Base-by-base conservation (phyloP, 1,139 yeast species). In the Hyphopichia pseudoburtonii region DNA sequence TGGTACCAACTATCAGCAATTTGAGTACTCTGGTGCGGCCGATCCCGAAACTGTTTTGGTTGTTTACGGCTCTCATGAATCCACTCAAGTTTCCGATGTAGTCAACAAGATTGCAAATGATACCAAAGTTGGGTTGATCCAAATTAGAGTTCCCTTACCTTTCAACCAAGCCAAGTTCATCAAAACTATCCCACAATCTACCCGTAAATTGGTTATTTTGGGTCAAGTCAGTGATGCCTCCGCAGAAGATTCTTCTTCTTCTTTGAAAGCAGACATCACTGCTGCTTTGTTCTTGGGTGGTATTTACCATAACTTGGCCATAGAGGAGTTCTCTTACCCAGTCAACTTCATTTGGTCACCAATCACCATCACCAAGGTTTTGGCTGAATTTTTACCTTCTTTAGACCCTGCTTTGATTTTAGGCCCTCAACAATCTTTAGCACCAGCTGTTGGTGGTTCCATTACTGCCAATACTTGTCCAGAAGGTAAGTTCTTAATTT, bases 61-160 rank as follows among this genome's bases (percentile, higher is more conserved):
- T 22, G 73, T 82, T 28, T 82, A 84, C 52, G 96, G 96, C 21
- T 73, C 94, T 16, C 66, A 78, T 32, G 92, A 83, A 54, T 64
- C 83, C 14, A 70, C 77, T 34, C 64, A 80, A 44, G 72, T 86
- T 30, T 51, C 74, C 30, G 62, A 66, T 32, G 68, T 76, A 25
- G 64, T 82, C 36, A 46, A 54, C 25, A 60, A 60, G 24, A 56
- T 70, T 18, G 25, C 23, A 8, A 46, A 55, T 15, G 48, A 62
- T 10, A 57, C 60, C 33, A 66, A 65, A 19, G 70, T 78, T 33
- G 97, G 94, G 43, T 75, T 83, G 36, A 61, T 90, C 40, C 74
- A 82, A 42, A 79, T 85, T 37, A 78, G 96, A 60, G 78, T 87
- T 36, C 94, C 95, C 40, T 66, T 84, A 38, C 92, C 95, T 38